These are phyloP conservation scores for Aureobasidium sp. DNA, from an alignment of 2,329 filamentous ascomycete genomes.

Conservation along the genomic window DNA sequence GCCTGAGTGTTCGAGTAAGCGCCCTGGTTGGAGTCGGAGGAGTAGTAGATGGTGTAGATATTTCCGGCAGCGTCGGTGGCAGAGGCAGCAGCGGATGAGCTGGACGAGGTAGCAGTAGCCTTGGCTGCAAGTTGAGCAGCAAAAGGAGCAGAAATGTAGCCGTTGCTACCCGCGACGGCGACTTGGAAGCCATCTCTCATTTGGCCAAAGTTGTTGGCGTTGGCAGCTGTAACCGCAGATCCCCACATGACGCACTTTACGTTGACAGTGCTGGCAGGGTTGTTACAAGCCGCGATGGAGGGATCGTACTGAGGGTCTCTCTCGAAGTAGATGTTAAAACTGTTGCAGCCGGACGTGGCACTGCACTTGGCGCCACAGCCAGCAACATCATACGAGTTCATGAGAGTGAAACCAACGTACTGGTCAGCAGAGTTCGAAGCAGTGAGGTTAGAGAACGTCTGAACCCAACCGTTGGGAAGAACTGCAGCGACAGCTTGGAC, in stretches of 20 bases:
- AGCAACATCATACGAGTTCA: slow-evolving; percentile 15
- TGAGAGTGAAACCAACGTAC: slow-evolving; percentile 1
- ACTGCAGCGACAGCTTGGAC: background rate
- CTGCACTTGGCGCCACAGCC: slow-evolving; percentile 15
- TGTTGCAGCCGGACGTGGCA: slow-evolving; percentile 17
- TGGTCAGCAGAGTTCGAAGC: slow-evolving; percentile 21
- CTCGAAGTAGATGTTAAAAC: slow-evolving; percentile 18
- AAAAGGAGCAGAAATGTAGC: background rate
- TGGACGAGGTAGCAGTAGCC: slow-evolving; percentile 14
- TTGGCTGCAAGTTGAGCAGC: slow-evolving; percentile 12
- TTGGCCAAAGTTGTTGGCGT: slow-evolving; percentile 26
- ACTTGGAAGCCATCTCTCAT: slow-evolving; percentile 19
- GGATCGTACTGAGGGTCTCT: slow-evolving; percentile 24
- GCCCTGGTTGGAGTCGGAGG: slow-evolving; percentile 12
- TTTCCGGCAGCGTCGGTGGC: slow-evolving; percentile 18
- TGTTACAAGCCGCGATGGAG: slow-evolving; percentile 27
- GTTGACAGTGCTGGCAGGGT: slow-evolving; percentile 30
- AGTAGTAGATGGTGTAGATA: slow-evolving; percentile 18
- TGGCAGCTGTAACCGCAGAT: slow-evolving; percentile 21
- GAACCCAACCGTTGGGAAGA: slow-evolving; percentile 19
- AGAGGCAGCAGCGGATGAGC: slow-evolving; percentile 3
- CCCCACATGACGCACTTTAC: slow-evolving; percentile 30
- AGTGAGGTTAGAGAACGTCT: slow-evolving; percentile 22
- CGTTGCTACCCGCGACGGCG: slow-evolving; percentile 4
- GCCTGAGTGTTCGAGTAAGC: slow-evolving; percentile 18